Evolutionary conservation across 176 grass and related monocot genomes (phyloP).

Genomic region (Oryza coarctata): DNA sequence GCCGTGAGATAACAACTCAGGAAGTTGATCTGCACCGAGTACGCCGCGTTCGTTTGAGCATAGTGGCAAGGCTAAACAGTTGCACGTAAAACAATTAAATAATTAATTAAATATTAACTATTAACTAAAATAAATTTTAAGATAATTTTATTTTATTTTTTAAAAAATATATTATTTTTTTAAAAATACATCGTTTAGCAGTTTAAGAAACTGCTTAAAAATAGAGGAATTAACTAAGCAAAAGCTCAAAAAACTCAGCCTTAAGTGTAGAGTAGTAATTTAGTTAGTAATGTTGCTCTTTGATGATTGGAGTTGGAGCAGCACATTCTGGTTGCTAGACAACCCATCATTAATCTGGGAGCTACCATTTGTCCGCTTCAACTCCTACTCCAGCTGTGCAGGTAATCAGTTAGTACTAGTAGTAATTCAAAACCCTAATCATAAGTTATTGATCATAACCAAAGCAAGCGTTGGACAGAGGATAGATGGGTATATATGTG

Average conservation of each 20-base stretch:
- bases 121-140: too few species aligned
- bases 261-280: conserved; percentile 27
- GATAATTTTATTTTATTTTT: too few species aligned
- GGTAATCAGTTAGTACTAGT: background rate
- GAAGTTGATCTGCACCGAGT: conserved; percentile 1
- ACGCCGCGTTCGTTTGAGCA: too few species aligned
- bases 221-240: too few species aligned
- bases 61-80: too few species aligned
- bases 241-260: too few species aligned
- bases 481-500: background rate
- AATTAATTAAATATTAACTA: too few species aligned
- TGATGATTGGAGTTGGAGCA: conserved; percentile 24
- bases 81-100: too few species aligned
- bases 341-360: conserved; percentile 19
- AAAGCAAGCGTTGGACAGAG: conserved; percentile 36
- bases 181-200: too few species aligned
- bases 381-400: background rate
- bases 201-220: too few species aligned
- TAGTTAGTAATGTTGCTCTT: background rate
- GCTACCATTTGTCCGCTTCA: background rate
- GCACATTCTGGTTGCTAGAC: conserved; percentile 23
- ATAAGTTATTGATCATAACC: conserved; percentile 32
- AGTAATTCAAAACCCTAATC: conserved; percentile 29
- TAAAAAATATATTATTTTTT: too few species aligned
- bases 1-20: conserved; percentile 1